Evolutionary conservation across 805 yeast species (phyloP).

Genomic region (Starmerella ratchasimensis): DNA sequence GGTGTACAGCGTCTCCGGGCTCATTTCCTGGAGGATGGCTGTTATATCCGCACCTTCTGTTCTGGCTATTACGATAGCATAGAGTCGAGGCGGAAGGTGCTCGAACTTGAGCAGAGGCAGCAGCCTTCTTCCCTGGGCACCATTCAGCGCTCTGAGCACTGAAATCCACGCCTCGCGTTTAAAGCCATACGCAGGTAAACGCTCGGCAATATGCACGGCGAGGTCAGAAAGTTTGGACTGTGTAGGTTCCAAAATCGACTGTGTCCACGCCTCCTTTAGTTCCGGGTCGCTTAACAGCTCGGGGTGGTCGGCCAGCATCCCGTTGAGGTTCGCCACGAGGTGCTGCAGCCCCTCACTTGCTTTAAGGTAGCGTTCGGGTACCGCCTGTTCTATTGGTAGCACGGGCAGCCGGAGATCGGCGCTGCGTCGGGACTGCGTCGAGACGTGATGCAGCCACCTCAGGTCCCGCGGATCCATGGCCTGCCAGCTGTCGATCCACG

Average conservation of each 20-base stretch:
- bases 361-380: neutral
- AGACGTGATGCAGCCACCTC: slow-evolving; percentile 13
- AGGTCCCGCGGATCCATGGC: slow-evolving; percentile 12
- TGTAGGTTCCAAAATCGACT: slow-evolving; percentile 4
- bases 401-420: slow-evolving; percentile 2
- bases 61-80: slow-evolving; percentile 6
- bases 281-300: slow-evolving; percentile 3
- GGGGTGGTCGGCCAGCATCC: slow-evolving; percentile 1
- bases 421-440: neutral
- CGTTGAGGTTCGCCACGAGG: slow-evolving; percentile 8
- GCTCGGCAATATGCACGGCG: neutral
- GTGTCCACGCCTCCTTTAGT: slow-evolving; percentile 6
- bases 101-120: neutral
- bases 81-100: slow-evolving; percentile 3
- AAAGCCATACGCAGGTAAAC: too few relatives aligned
- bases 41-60: neutral
- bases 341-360: slow-evolving; percentile 4
- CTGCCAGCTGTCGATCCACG: slow-evolving; percentile 14
- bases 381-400: neutral
- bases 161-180: too few relatives aligned
- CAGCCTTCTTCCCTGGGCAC: too few relatives aligned
- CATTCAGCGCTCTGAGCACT: too few relatives aligned
- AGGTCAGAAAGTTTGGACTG: slow-evolving; percentile 2
- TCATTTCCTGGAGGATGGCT: slow-evolving; percentile 1
- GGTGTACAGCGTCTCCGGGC: slow-evolving; percentile 10